Evolutionary conservation across 768 basidiomycete species (phyloP), one percentile per base, ranked within the genome.

Genomic region (Russula brevipes): DNA sequence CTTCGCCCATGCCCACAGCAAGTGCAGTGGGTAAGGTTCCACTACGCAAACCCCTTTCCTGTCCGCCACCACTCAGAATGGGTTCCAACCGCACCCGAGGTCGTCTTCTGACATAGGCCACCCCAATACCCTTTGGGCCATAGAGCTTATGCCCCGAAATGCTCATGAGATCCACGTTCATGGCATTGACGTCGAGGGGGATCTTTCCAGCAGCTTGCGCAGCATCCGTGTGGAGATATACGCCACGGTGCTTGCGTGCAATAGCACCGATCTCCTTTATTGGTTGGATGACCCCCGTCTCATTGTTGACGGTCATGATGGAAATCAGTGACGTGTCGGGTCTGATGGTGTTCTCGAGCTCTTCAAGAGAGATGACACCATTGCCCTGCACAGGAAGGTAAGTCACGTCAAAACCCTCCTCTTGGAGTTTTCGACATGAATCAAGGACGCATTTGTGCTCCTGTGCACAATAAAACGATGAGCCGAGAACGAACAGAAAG

Each of bases 401-500:
- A 12, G 97, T 98, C 61, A 98, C 81, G 56, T 98, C 96, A 74
- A 98, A 98, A 4, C 96, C 97, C 76, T 98, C 94, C 73, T 98
- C 95, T 19, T 89, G 83, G 7, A 99, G 83, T 73, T 91, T 93
- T 71, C 97, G 85, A 77, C 94, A 98, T 4, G 96, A 98, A 75
- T 99, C 97, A 53, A 98, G 82, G 0, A 99, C 97, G 73, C 97
- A 99, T 81, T 99, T 99, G 76, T 99, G 97, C 75, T 99, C 97
- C 89, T 94, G 69, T 41, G n/a, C 11, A 6, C 19, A 44, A 57
- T 6, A 33, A 30, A 38, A 58, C 19, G 33, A n/a, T 44, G 38
- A 47, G 41, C 5, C 16, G 57, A 56, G 54, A 63, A 30, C 33
- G 50, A 47, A 59, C 44, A 53, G 39, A 11, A 47, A 42, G 12